Conservation (phyloP, 1,284 basidiomycete genomes). For the Testicularia cyperi region DNA sequence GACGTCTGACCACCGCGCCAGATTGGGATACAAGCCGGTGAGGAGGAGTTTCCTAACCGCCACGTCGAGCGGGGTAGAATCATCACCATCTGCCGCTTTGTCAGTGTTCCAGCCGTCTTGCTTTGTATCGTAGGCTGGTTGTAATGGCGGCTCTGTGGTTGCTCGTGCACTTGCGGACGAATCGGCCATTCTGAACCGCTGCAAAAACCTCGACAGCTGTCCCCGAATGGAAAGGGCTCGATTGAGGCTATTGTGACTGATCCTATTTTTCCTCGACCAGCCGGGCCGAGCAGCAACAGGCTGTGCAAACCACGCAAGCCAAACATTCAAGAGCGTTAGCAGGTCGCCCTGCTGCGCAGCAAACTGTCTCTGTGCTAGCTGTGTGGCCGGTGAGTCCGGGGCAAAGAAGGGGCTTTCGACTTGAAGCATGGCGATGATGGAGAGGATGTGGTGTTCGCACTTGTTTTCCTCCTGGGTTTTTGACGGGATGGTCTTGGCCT, state of each 20-base stretch:
- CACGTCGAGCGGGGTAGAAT: no score
- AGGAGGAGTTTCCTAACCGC: no score
- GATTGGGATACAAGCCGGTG: constrained; percentile 90
- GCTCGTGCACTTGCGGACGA: no score
- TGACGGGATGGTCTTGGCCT: no score
- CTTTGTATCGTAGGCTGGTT: no score
- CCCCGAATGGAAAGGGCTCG: constrained; percentile 86
- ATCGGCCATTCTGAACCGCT: no score
- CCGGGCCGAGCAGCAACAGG: no score
- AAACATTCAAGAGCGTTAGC: constrained; percentile 86
- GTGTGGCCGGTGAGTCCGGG: constrained; percentile 71
- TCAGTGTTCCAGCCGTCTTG: no score
- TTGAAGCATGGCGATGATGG: constrained; percentile 91
- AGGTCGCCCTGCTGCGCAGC: constrained; percentile 97
- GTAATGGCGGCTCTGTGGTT: no score
- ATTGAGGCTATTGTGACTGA: constrained; percentile 89
- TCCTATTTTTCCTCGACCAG: constrained; percentile 88
- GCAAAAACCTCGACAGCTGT: constrained; percentile 89
- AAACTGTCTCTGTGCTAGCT: constrained; percentile 88
- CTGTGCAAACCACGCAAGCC: no score
- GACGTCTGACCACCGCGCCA: constrained; percentile 64
- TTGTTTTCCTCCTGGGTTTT: no score
- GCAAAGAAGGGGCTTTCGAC: constrained; percentile 55
- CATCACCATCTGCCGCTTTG: no score
- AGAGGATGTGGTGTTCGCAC: constrained; percentile 91